phyloP scores from a whole-genome alignment of 805 yeast genomes.

The Ogataea kodamae region DNA sequence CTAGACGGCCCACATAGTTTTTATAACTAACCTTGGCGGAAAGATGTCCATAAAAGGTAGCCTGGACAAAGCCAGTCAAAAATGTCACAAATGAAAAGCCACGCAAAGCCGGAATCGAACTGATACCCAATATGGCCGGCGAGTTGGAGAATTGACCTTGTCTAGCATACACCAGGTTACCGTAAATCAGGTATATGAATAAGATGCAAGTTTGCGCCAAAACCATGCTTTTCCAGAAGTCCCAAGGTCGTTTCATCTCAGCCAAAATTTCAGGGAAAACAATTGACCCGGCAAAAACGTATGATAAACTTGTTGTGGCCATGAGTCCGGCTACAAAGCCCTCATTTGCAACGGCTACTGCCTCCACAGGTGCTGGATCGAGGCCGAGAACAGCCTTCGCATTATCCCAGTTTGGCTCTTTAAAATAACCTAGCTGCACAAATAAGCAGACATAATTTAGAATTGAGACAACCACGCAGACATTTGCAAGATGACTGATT shows the following conservation, averaged over 20 bases:
- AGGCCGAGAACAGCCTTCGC: conserved; percentile 19
- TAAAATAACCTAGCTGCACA: conserved; percentile 17
- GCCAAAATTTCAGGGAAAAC: conserved; percentile 46
- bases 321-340: conserved; percentile 31
- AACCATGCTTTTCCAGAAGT: conserved; percentile 46
- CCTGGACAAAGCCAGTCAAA: conserved; percentile 41
- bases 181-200: conserved; percentile 38
- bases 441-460: conserved; percentile 18
- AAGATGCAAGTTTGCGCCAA: conserved; percentile 41
- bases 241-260: conserved; percentile 46
- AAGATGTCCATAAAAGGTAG: conserved; percentile 44
- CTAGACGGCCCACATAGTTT: conserved; percentile 33
- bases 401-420: conserved; percentile 23
- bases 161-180: conserved; percentile 40
- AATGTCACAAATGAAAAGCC: conserved; percentile 39
- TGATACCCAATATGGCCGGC: conserved; percentile 44
- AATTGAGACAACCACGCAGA: conserved; percentile 18
- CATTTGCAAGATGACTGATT: conserved; percentile 34
- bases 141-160: conserved; percentile 44
- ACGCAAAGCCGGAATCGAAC: conserved; percentile 26
- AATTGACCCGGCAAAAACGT: conserved; percentile 51
- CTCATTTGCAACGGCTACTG: conserved; percentile 16
- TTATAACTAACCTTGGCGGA: conserved; percentile 45
- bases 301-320: conserved; percentile 44
- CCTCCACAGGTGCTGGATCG: conserved; percentile 20